These are phyloP conservation scores for Tylopilus felleus DNA, from an alignment of 768 basidiomycete species.

Conservation along the genomic window DNA sequence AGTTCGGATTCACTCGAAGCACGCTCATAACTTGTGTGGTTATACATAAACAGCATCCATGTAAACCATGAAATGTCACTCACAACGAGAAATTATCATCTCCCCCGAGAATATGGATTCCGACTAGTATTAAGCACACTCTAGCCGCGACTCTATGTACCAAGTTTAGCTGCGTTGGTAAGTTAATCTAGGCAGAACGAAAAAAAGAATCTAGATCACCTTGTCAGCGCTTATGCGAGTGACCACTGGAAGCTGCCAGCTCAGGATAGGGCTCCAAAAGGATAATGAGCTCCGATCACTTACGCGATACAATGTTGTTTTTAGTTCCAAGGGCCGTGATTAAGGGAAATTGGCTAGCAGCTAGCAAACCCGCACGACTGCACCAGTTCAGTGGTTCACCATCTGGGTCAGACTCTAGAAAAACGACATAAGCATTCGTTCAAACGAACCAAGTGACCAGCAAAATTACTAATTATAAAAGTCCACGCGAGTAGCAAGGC, in stretches of 20 bases:
- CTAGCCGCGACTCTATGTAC: conserved; percentile 48
- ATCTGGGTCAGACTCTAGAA: conserved; percentile 18
- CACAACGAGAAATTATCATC: conserved; percentile 6
- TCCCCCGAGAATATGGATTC: conserved; percentile 42
- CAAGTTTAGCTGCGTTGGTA: conserved; percentile 30
- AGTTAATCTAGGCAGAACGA: neutral
- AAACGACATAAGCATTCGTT: neutral
- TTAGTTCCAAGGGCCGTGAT: conserved; percentile 43
- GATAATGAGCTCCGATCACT: neutral
- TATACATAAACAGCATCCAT: neutral
- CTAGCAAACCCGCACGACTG: conserved; percentile 32
- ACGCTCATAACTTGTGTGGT: conserved; percentile 4
- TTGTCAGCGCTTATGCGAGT: conserved; percentile 23
- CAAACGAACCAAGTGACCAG: neutral
- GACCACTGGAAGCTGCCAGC: conserved; percentile 10
- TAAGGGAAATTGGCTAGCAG: conserved; percentile 37
- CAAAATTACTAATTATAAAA: conserved; percentile 36
- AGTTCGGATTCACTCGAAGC: conserved; percentile 11
- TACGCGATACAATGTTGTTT: conserved; percentile 32
- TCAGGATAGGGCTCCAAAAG: neutral
- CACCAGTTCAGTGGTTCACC: conserved; percentile 31
- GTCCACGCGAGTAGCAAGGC: conserved; percentile 35
- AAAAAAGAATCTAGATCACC: conserved; percentile 3
- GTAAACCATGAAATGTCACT: neutral
- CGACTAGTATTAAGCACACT: conserved; percentile 42